Percentiles rank a stretch among this genome's conserved stretches.
phyloP scores from a whole-genome alignment of 176 grass and related monocot genomes.

The Lolium rigidum region DNA sequence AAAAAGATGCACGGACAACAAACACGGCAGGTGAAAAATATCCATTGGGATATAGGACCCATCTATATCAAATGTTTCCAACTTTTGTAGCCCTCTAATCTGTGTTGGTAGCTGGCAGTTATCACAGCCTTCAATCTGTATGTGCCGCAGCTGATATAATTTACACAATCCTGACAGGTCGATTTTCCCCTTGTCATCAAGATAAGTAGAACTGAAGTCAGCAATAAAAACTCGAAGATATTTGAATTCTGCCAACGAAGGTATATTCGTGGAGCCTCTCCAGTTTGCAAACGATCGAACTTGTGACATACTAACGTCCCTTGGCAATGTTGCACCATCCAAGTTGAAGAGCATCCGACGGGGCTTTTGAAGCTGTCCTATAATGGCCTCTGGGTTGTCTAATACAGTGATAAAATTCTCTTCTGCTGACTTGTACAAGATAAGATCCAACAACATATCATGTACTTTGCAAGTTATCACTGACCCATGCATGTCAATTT shows the following conservation, averaged over 20 bases:
- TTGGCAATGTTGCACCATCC: background rate
- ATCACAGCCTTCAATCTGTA: conserved; percentile 7
- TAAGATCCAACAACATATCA: conserved; percentile 32
- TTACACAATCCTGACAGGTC: background rate
- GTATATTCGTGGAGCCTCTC: background rate
- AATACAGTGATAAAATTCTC: conserved; percentile 25
- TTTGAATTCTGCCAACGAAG: background rate
- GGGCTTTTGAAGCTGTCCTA: background rate
- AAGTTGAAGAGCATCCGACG: conserved; percentile 11
- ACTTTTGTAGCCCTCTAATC: background rate
- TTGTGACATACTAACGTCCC: background rate
- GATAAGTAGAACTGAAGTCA: background rate
- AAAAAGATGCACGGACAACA: background rate
- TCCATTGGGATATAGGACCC: background rate
- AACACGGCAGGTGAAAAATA: background rate
- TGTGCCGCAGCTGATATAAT: background rate
- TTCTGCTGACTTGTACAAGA: background rate
- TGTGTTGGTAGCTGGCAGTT: conserved; percentile 3
- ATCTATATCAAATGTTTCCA: conserved; percentile 14
- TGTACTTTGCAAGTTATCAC: background rate
- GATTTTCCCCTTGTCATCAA: background rate
- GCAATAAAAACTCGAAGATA: conserved; percentile 24
- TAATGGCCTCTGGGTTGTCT: background rate
- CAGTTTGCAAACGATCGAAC: background rate
- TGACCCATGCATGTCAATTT: background rate